phyloP scores from a whole-genome alignment of 495 filamentous ascomycete species.

The Penicillium simplicissimum region DNA sequence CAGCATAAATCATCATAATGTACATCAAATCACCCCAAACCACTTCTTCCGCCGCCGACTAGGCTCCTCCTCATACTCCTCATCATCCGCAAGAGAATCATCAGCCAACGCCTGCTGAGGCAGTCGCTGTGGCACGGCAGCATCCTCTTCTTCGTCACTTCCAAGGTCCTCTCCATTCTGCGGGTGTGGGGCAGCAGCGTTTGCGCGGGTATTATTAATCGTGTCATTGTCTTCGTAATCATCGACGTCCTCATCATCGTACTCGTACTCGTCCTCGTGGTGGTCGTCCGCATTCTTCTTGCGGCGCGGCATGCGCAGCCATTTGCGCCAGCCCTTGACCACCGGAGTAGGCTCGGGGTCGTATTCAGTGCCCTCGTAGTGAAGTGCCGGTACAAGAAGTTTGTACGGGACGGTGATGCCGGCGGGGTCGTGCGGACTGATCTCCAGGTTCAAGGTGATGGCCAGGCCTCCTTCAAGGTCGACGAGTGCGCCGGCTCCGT shows the following conservation, averaged over 20 bases:
- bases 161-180: conserved; percentile 30
- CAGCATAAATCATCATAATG: conserved; percentile 21
- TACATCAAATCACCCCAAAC: conserved; percentile 39
- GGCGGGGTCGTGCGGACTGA: conserved; percentile 77
- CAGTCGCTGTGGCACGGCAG: conserved; percentile 23
- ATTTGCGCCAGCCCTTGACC: conserved; percentile 48
- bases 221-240: conserved; percentile 34
- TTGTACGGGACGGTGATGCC: conserved; percentile 90
- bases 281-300: conserved; percentile 28
- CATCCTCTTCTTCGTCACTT: conserved; percentile 28
- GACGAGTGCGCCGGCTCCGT: conserved; percentile 49
- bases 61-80: conserved; percentile 22
- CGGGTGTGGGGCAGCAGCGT: conserved; percentile 22
- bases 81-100: conserved; percentile 16
- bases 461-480: conserved; percentile 80
- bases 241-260: conserved; percentile 21
- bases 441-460: conserved; percentile 82
- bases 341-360: conserved; percentile 40
- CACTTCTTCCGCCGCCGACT: conserved; percentile 36
- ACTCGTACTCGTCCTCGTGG: conserved; percentile 14
- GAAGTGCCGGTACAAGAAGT: conserved; percentile 76
- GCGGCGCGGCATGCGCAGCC: conserved; percentile 32
- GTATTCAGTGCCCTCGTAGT: conserved; percentile 50
- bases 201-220: conserved; percentile 30
- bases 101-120: conserved; percentile 22